Evolutionary conservation across 2,329 filamentous ascomycete genomes (phyloP).

Genomic region (Cercospora sojina): DNA sequence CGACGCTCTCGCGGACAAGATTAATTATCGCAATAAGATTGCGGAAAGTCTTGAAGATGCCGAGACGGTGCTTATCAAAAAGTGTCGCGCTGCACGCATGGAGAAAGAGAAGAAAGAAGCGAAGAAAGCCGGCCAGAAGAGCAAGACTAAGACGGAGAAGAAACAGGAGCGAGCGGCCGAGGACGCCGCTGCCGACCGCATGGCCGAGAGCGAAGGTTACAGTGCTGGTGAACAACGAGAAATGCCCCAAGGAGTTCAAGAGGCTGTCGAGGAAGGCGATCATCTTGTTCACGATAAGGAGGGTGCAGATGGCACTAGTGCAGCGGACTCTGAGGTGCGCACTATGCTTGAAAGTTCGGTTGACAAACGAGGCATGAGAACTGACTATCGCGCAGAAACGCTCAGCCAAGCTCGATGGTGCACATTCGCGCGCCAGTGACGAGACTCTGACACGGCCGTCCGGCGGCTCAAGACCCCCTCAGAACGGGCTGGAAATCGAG

Average conservation of each 20-base stretch:
- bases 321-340: background rate
- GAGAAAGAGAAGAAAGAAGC: slow-evolving; percentile 57
- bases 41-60: slow-evolving; percentile 73
- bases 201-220: slow-evolving; percentile 35
- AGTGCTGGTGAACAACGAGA: slow-evolving; percentile 37
- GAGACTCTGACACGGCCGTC: slow-evolving; percentile 26
- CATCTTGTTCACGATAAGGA: slow-evolving; percentile 11
- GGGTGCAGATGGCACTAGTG: background rate
- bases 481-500: slow-evolving; percentile 33
- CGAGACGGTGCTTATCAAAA: slow-evolving; percentile 78
- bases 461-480: slow-evolving; percentile 27
- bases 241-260: slow-evolving; percentile 33
- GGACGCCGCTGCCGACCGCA: slow-evolving; percentile 34
- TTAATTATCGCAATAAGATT: slow-evolving; percentile 69
- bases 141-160: slow-evolving; percentile 58
- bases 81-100: slow-evolving; percentile 75
- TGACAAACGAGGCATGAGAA: background rate
- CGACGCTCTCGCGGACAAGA: slow-evolving; percentile 78
- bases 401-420: slow-evolving; percentile 2
- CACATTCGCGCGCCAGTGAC: slow-evolving; percentile 20
- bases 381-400: background rate
- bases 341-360: background rate
- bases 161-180: slow-evolving; percentile 28
- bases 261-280: slow-evolving; percentile 33
- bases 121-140: slow-evolving; percentile 45